Base-by-base conservation (phyloP, 176 grass and related monocot species). In the Aegilops longissima region DNA sequence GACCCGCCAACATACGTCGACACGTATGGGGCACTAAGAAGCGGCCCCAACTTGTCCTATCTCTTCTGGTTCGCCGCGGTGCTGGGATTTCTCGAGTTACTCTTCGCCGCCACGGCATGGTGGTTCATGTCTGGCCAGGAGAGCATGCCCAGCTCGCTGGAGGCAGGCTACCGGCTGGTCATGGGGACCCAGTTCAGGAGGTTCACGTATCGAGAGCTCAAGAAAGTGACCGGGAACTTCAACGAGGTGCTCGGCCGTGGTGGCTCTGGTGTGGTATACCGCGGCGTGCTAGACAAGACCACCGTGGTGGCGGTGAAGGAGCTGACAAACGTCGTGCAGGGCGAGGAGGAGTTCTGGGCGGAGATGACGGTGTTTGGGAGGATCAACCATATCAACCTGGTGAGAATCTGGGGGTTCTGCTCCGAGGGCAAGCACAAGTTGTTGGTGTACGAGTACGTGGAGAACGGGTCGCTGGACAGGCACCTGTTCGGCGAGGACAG, bases 371-470 rank as follows among this genome's bases (percentile, higher is more conserved):
- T 58, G 54, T 58, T 58, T 2, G 54, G 54, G 18, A 18, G 54
- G 17, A 58, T 58, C 18, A 58, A 58, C 54, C 54, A 58, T 21
- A 58, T 58, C 18, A 58, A 58, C 1, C 54, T 58, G 18, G 54
- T 58, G 54, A 58, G 54, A 2, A 58, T 58, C 17, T 58, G 80
- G 65, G 93, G 93, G 0, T 91, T 91, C 39, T 95, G 91, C 76
- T 91, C 86, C 9, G 80, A 93, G 52, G 83, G 83, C 12, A 77
- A 52, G 38, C 76, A 89, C 6, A 73, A 74, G 13, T 80, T 95
- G 27, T 61, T 95, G 34, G 88, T 93, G 3, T 93, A 90, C 8
- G 88, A 95, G 68, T 90, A 82, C 47, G 69, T 93, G 40, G 88
- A 95, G 40, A 93, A 91, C 12, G 25, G 45, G 4, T 91, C 93